Conservation (phyloP, 2,329 filamentous ascomycete genomes). For the Paecilomyces variotii region DNA sequence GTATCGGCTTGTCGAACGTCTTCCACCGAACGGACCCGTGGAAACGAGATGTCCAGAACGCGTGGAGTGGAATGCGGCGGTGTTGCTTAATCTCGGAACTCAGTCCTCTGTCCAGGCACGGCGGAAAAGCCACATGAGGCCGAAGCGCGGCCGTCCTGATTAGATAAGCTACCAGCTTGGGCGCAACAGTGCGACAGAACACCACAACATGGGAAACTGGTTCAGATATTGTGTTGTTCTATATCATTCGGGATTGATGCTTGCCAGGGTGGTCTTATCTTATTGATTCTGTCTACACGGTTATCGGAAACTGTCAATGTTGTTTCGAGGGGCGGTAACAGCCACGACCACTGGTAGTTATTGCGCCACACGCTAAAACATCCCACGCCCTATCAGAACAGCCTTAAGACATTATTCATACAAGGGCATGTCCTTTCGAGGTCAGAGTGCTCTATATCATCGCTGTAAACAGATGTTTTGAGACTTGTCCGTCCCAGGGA, state of each 20-base stretch:
- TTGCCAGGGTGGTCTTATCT: background rate
- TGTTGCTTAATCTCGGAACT: conserved; percentile 1
- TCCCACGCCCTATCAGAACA: background rate
- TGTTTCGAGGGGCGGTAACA: background rate
- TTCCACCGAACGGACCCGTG: background rate
- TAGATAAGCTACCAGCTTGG: background rate
- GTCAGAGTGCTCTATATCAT: no score
- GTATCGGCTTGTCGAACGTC: conserved; percentile 1
- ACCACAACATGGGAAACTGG: background rate
- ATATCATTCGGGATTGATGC: background rate
- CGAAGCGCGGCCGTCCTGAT: conserved; percentile 10
- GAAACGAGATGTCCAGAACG: background rate
- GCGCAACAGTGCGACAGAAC: background rate
- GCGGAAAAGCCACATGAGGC: conserved; percentile 25
- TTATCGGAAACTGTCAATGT: background rate
- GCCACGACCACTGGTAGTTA: background rate
- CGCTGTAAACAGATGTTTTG: no score
- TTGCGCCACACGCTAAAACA: background rate
- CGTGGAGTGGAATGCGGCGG: background rate
- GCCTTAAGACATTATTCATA: no score
- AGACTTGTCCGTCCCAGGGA: no score
- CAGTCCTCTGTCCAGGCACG: conserved; percentile 11
- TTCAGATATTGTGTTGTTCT: background rate
- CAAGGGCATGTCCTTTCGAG: no score
- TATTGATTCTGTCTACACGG: background rate